phyloP scores from a whole-genome alignment of 306 rosid genomes.

The Cercis canadensis region DNA sequence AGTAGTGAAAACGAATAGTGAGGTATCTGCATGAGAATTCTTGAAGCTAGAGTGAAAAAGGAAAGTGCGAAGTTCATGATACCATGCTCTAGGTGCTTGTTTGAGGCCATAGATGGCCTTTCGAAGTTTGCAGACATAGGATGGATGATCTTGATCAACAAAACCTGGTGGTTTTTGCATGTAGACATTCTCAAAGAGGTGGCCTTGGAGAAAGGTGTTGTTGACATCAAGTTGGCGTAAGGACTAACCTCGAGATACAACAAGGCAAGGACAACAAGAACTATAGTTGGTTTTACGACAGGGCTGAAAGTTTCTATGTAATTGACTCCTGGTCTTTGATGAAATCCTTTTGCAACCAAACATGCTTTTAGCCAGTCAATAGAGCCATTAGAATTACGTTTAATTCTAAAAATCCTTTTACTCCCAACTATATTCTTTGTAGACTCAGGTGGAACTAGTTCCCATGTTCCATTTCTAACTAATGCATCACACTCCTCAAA shows the following conservation, averaged over 20 bases:
- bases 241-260: background rate
- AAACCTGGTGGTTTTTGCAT: background rate
- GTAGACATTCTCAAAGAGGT: background rate
- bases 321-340: background rate
- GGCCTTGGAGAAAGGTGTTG: background rate
- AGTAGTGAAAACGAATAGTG: background rate
- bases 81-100: slow-evolving; percentile 4
- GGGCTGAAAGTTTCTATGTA: background rate
- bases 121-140: background rate
- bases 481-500: background rate
- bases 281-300: background rate
- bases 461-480: background rate
- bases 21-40: background rate
- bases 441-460: background rate
- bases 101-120: background rate
- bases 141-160: background rate
- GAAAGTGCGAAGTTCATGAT: background rate
- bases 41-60: background rate
- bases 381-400: background rate
- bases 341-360: background rate
- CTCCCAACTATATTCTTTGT: background rate
- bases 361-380: background rate
- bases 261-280: too few relatives aligned
- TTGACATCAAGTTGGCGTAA: background rate
- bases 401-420: background rate